Evolutionary conservation across 2,329 filamentous ascomycete species (phyloP), one percentile per base, ranked within the genome.

Genomic region (Arthrobotrys sphaeroides): DNA sequence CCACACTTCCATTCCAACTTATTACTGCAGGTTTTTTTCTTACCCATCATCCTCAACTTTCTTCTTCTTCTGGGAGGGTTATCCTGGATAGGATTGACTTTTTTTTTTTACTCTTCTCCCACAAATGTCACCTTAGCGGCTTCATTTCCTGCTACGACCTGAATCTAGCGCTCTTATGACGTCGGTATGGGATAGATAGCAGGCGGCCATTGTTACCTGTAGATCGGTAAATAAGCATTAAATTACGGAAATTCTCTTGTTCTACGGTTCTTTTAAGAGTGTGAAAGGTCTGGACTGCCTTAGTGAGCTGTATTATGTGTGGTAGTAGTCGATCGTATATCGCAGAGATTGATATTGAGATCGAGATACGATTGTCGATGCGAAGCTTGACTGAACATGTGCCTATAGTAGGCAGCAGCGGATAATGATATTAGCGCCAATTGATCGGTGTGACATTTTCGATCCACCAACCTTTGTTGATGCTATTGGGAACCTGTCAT

Each of bases 111-210:
- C n/a, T n/a, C n/a, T n/a, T n/a, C 38, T 65, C 43, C 57, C 55
- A 12, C 49, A 61, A 64, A 65, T 69, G 72, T 75, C 64, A 75
- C 31, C 57, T 75, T 75, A 75, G 72, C 72, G 72, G 45, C 64
- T 69, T 75, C 49, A 68, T 43, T 69, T 51, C 38, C 26, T 75
- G 47, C 55, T 65, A 68, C 49, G 70, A 66, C 51, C 26, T 16
- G 40, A 62, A 69, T 75, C 72, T 60, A 69, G 72, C 72, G 64
- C 55, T 69, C 28, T 66, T 68, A 62, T 68, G 53, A 68, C 64
- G 47, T 62, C 57, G 47, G 62, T 65, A 75, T 45, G 42, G 31
- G 45, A 74, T 62, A 74, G 70, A 74, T 61, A 74, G 62, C 60
- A 62, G 45, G 70, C 70, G 62, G 55, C 36, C 49, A 53, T 59